A percentile compares a stretch with the other conserved stretches of the same genome.
These are phyloP conservation scores for Trichodelitschia bisporula DNA, from an alignment of 495 filamentous ascomycete genomes.

Conservation along the genomic window DNA sequence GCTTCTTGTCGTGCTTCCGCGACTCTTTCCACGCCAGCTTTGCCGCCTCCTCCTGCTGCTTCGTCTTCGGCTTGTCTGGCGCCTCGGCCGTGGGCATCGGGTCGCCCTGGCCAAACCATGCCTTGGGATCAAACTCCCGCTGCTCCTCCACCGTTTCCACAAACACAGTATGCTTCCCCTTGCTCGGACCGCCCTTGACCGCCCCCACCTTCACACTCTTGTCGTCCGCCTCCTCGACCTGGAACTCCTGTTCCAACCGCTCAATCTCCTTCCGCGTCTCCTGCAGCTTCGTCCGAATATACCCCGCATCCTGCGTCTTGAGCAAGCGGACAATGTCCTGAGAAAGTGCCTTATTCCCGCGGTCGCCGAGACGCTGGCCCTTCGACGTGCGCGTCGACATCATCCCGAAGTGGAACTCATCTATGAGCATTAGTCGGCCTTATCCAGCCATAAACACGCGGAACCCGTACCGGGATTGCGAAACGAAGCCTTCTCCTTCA, in stretches of 20 bases:
- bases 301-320: slow-evolving; percentile 91
- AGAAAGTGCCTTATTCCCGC: slow-evolving; percentile 25
- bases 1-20: slow-evolving; percentile 21
- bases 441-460: too few relatives aligned
- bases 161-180: slow-evolving; percentile 26
- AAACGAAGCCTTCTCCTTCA: slow-evolving; percentile 58
- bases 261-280: slow-evolving; percentile 32
- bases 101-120: slow-evolving; percentile 14
- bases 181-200: slow-evolving; percentile 12
- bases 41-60: slow-evolving; percentile 13
- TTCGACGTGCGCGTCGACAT: slow-evolving; percentile 37
- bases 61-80: slow-evolving; percentile 11
- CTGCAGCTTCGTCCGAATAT: slow-evolving; percentile 45
- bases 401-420: slow-evolving; percentile 95
- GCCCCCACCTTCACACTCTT: slow-evolving; percentile 14
- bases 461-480: too few relatives aligned
- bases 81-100: slow-evolving; percentile 10
- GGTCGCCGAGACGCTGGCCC: slow-evolving; percentile 30
- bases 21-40: slow-evolving; percentile 19
- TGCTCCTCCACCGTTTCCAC: slow-evolving; percentile 29
- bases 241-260: slow-evolving; percentile 28
- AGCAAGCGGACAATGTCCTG: slow-evolving; percentile 57
- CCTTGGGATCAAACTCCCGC: slow-evolving; percentile 15
- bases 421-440: too few relatives aligned
- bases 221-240: slow-evolving; percentile 12